These are phyloP conservation scores for Metschnikowia similis DNA, from an alignment of 805 yeast genomes.

Conservation along the genomic window DNA sequence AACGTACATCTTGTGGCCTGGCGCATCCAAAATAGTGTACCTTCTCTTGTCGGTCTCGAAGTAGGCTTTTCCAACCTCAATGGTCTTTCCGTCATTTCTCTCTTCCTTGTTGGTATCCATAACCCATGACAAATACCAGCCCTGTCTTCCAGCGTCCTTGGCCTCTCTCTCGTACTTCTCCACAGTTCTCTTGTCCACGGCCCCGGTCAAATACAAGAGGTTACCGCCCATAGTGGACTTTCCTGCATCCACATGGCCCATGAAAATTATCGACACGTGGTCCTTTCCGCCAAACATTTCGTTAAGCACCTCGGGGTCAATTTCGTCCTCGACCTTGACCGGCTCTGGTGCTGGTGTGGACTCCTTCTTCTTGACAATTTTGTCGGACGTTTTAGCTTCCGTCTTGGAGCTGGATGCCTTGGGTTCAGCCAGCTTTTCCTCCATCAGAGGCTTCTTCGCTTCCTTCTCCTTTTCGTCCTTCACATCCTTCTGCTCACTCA, in stretches of 20 bases:
- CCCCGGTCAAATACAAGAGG: conserved; percentile 85
- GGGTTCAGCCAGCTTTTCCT: conserved; percentile 11
- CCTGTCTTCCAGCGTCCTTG: conserved; percentile 98
- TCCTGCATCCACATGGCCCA: conserved; percentile 99
- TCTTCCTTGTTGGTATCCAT: conserved; percentile 99
- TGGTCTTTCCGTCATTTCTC: conserved; percentile 98
- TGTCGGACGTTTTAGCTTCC: conserved; percentile 10
- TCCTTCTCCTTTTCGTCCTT: neutral
- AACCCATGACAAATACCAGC: conserved; percentile 99
- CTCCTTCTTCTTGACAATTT: conserved; percentile 19
- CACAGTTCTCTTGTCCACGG: conserved; percentile 97
- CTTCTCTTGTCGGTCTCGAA: conserved; percentile 98
- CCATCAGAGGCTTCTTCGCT: conserved; percentile 1
- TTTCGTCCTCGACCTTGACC: conserved; percentile 68
- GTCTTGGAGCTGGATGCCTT: conserved; percentile 12
- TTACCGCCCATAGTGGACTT: conserved; percentile 99
- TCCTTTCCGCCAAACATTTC: conserved; percentile 98
- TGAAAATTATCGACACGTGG: conserved; percentile 92
- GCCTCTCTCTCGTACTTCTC: conserved; percentile 98
- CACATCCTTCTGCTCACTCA: conserved; percentile 4
- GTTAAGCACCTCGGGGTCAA: conserved; percentile 82
- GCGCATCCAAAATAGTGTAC: conserved; percentile 97
- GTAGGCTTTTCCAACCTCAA: conserved; percentile 96
- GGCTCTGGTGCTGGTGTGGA: conserved; percentile 26
- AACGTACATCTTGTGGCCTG: conserved; percentile 98